Evolutionary conservation across 805 yeast genomes (phyloP).

Genomic region (Zygotorulaspora chibaensis): DNA sequence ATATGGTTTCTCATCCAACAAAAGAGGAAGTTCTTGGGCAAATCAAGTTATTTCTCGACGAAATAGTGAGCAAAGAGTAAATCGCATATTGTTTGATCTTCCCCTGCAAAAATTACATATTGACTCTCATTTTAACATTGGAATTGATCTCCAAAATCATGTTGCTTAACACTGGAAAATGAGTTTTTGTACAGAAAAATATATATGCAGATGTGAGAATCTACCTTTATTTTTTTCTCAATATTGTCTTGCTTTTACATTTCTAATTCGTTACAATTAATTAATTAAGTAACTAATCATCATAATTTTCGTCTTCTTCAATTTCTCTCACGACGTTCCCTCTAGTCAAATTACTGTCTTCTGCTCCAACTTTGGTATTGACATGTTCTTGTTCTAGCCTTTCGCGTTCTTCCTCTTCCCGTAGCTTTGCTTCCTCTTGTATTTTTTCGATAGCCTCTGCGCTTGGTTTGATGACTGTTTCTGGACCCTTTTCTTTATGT

Average conservation of each 20-base stretch:
- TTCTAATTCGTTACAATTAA: not conserved
- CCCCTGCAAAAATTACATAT: too few species aligned
- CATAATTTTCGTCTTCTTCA: conserved; percentile 45
- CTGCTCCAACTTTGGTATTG: conserved; percentile 6
- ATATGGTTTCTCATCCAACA: conserved; percentile 62
- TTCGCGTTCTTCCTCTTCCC: conserved; percentile 36
- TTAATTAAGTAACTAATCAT: conserved; percentile 30
- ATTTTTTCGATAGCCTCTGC: conserved; percentile 39
- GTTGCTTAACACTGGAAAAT: too few species aligned
- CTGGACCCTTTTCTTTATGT: conserved; percentile 10
- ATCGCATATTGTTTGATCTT: not conserved
- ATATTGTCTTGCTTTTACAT: not conserved
- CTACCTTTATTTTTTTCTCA: not conserved
- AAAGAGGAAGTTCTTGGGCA: conserved; percentile 54
- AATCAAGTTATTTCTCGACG: conserved; percentile 56
- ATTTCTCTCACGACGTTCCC: conserved; percentile 37
- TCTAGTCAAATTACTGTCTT: conserved; percentile 10
- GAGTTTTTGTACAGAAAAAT: too few species aligned
- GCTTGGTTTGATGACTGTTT: conserved; percentile 32
- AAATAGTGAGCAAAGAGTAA: conserved; percentile 40
- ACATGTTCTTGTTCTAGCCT: conserved; percentile 12
- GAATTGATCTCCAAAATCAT: too few species aligned
- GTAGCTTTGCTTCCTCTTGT: conserved; percentile 39
- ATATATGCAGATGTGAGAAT: too few species aligned
- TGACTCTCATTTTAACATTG: too few species aligned